A percentile compares a stretch with the other conserved stretches of the same genome.
These are phyloP conservation scores for Cerrena zonata DNA, from an alignment of 1,284 basidiomycete species.

Conservation along the genomic window DNA sequence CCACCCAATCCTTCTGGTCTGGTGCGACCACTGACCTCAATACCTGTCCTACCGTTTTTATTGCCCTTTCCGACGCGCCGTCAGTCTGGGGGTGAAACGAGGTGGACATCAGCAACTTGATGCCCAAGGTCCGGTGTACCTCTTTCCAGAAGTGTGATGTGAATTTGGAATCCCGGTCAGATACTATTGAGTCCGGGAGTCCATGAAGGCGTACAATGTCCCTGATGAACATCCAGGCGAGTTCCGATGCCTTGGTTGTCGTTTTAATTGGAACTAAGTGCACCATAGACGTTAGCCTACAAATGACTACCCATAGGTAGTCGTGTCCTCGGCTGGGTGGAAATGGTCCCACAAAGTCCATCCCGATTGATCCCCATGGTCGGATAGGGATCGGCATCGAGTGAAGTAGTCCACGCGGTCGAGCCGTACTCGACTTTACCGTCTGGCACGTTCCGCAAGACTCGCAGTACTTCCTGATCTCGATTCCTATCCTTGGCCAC, in stretches of 20 bases:
- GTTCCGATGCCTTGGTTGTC: constrained; percentile 22
- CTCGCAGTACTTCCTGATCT: no score
- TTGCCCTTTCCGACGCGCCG: neutral
- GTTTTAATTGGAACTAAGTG: constrained; percentile 16
- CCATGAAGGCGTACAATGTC: constrained; percentile 26
- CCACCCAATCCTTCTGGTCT: constrained; percentile 31
- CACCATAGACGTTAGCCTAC: no score
- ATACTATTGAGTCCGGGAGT: no score
- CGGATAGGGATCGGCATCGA: no score
- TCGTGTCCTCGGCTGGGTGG: no score
- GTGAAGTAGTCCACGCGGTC: no score
- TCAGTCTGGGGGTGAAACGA: no score
- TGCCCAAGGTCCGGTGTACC: constrained; percentile 27
- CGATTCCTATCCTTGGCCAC: no score
- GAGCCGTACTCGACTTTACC: no score
- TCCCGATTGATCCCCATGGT: no score
- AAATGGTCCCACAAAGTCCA: no score
- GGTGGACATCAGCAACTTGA: constrained; percentile 36
- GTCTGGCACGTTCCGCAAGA: no score
- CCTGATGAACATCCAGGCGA: constrained; percentile 28
- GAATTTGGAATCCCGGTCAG: constrained; percentile 30
- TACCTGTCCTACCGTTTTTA: neutral
- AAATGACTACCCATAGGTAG: constrained; percentile 21
- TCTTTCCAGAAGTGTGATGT: constrained; percentile 31
- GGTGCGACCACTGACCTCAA: constrained; percentile 19